Percentiles rank a stretch among this genome's conserved stretches.
Conservation (phyloP, 2,329 filamentous ascomycete species). For the Apiospora arundinis region DNA sequence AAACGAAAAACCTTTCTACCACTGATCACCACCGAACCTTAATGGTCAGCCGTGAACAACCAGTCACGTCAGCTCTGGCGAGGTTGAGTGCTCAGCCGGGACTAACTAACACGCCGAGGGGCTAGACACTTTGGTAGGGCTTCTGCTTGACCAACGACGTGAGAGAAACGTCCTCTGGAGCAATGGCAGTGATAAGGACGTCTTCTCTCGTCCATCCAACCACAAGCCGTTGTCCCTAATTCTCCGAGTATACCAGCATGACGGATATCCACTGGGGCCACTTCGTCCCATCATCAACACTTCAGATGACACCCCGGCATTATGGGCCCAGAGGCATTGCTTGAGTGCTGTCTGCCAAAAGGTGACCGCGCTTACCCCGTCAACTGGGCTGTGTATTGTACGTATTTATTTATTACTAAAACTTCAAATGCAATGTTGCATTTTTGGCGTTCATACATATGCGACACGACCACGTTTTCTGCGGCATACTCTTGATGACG, state of each 20-base stretch:
- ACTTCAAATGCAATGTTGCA: constrained; percentile 2
- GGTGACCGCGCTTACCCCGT: not conserved
- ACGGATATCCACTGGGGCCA: constrained; percentile 7
- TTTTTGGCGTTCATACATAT: not conserved
- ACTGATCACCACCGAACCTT: constrained; percentile 7
- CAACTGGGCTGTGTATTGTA: not conserved
- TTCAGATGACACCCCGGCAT: not conserved
- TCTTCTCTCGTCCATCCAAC: not conserved
- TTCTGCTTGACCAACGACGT: constrained; percentile 3
- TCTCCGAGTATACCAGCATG: constrained; percentile 6
- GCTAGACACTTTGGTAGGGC: not conserved
- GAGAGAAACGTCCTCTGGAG: not conserved
- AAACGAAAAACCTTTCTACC: not conserved
- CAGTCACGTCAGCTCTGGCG: constrained; percentile 2
- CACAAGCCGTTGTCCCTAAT: not conserved
- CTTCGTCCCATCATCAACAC: constrained; percentile 3
- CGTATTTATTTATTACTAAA: constrained; percentile 4
- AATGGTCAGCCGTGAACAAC: constrained; percentile 11
- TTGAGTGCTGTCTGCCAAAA: not conserved
- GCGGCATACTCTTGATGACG: not conserved
- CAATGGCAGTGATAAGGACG: not conserved
- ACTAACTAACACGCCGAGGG: not conserved
- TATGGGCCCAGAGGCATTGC: not conserved
- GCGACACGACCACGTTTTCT: not conserved
- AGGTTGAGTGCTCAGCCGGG: not conserved